Evolutionary conservation across 2,329 filamentous ascomycete species (phyloP), one percentile per base, ranked within the genome.

Genomic region (Diaporthe citri): DNA sequence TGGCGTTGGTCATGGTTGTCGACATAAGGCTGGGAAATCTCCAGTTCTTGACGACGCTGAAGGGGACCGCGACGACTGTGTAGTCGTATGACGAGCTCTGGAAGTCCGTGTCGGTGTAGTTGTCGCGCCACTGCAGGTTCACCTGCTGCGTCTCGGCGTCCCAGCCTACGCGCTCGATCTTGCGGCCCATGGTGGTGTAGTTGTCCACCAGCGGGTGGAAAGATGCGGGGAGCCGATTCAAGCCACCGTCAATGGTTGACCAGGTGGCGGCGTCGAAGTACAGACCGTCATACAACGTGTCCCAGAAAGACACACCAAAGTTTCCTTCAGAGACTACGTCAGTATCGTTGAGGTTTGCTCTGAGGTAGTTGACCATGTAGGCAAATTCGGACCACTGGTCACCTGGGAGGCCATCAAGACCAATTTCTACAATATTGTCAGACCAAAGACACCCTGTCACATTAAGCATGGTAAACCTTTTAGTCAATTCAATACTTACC

Each of bases 321-420:
- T 82, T 85, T 9, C 86, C 87, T 1, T 86, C 86, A 39, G 78
- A 77, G 9, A 81, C 79, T 8, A 88, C 83, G 77, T 93, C 89
- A 1, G 88, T 90, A 77, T 88, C 87, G 78, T 91, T 90, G 15
- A 88, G 82, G 52, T 83, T 85, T 20, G 86, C 86, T 20, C 88
- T 87, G 13, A 93, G 85, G 43, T 88, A 87, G 79, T 93, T 91
- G 25, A 88, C 87, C 72, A 93, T 83, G 77, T 91, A 94, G 1
- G 86, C 89, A 31, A 90, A 90, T 78, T 93, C 92, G 17, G 91
- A 93, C 87, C 90, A 94, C 70, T 89, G 85, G 79, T 93, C 92
- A 25, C 91, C 87, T 2, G 89, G 89, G 7, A 84, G 78, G 10
- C 84, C 85, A 22, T 79, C 80, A 0, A 85, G 78, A 1, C 85